These are phyloP conservation scores for Pleoardoris graminearum DNA, from an alignment of 2,329 filamentous ascomycete species.

Conservation along the genomic window DNA sequence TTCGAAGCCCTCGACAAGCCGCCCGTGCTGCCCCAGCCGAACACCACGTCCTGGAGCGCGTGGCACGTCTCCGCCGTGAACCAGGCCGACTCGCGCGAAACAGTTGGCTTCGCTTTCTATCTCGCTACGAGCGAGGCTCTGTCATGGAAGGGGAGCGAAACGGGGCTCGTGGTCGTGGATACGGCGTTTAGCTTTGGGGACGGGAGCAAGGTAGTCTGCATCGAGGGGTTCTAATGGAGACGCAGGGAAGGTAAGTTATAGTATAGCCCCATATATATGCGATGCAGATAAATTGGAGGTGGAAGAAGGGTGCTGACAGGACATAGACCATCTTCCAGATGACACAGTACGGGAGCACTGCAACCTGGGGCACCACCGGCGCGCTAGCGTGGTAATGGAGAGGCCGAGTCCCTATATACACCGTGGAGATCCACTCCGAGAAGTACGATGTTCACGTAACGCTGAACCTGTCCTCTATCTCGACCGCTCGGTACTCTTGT, in stretches of 20 bases:
- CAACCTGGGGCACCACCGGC: neutral
- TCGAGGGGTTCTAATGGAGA: neutral
- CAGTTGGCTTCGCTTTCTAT: neutral
- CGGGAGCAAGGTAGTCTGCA: neutral
- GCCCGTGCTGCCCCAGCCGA: conserved; percentile 1
- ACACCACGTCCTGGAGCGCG: neutral
- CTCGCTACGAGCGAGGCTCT: neutral
- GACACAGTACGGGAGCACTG: neutral
- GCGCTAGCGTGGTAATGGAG: neutral
- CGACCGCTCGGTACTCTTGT: neutral
- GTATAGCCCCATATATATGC: neutral
- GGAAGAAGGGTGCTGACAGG: neutral
- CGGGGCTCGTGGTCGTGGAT: neutral
- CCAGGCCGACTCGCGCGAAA: neutral
- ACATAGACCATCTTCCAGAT: neutral
- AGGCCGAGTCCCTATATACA: neutral
- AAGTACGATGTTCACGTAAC: neutral
- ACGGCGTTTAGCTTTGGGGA: neutral
- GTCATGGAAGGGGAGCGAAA: neutral
- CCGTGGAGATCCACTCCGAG: neutral
- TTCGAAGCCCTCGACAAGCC: conserved; percentile 1
- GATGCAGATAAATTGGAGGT: too few species aligned
- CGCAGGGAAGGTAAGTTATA: neutral
- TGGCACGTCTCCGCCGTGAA: neutral
- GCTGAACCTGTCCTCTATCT: neutral